These are phyloP conservation scores for Begonia peltatifolia DNA, from an alignment of 306 rosid genomes.

Conservation along the genomic window DNA sequence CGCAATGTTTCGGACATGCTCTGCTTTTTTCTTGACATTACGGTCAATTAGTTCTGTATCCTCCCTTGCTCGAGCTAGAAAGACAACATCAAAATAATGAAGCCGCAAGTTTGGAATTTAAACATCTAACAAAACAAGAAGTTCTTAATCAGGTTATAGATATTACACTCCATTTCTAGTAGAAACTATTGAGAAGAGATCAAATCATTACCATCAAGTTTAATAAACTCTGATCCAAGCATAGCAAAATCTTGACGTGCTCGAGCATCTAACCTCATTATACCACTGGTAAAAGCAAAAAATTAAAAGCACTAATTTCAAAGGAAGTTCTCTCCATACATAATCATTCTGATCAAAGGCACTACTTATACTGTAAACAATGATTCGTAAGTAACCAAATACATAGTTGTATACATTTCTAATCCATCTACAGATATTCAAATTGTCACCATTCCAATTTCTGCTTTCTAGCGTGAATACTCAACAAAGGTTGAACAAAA, in stretches of 20 bases:
- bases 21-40: constrained; percentile 68
- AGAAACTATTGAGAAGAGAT: too few species aligned
- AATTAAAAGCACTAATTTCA: constrained; percentile 14
- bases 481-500: neutral
- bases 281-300: constrained; percentile 46
- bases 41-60: constrained; percentile 75
- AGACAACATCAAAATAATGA: constrained; percentile 3
- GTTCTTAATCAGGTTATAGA: constrained; percentile 4
- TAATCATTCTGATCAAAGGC: too few species aligned
- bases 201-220: constrained; percentile 58
- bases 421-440: neutral
- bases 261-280: constrained; percentile 79
- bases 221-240: constrained; percentile 74
- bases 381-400: too few species aligned
- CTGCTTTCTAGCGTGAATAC: neutral
- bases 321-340: too few species aligned
- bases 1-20: constrained; percentile 53
- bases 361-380: too few species aligned
- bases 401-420: constrained; percentile 1
- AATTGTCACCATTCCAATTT: too few species aligned
- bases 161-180: too few species aligned
- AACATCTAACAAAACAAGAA: neutral
- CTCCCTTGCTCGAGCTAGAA: constrained; percentile 82
- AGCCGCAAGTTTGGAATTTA: too few species aligned
- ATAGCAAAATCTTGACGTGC: constrained; percentile 83